Evolutionary conservation across 1,139 yeast species (phyloP), one percentile per base, ranked within the genome.

Genomic region (Hyphopichia khmerensis): DNA sequence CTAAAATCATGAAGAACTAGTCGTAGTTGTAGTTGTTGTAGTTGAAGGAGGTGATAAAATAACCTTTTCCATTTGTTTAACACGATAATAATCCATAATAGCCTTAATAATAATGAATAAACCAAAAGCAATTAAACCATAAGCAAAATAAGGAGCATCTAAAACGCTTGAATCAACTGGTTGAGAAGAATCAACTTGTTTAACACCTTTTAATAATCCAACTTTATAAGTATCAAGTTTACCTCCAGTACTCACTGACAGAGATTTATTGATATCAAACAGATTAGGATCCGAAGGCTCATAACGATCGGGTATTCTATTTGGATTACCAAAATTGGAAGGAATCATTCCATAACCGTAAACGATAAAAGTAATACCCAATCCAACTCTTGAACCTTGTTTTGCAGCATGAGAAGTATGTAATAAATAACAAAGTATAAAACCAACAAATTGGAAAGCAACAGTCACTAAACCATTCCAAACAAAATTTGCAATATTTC

Each of bases 321-420:
- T 67, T 2, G 72, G 59, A 37, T 64, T 61, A 8, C 80, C 81
- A 46, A 73, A 70, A 51, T 75, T 73, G 30, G 77, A 69, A 0
- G 96, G 95, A 30, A 84, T 72, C 67, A 89, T 74, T 41, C 79
- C 75, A 60, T 80, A 84, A 1, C 96, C 96, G 52, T 84, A 82
- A 48, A 86, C 80, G 38, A 91, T 72, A 51, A 95, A 78, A 0
- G 96, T 90, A 43, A 88, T 63, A 2, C 99, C 99, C 43, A 93
- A 69, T 0, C 99, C 99, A 13, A 93, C 87, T 46, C 96, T 74
- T 2, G 98, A 85, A 7, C 99, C 99, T 55, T 91, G 93, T 58
- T 89, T 89, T 4, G 98, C 96, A 6, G 98, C 98, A 59, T 93
- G 99, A 2, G 97, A 88, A 1, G 99, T 91, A 65, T 93, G 99